Base-by-base conservation (phyloP, 345 rosid genomes). In the Raphanus sativus region DNA sequence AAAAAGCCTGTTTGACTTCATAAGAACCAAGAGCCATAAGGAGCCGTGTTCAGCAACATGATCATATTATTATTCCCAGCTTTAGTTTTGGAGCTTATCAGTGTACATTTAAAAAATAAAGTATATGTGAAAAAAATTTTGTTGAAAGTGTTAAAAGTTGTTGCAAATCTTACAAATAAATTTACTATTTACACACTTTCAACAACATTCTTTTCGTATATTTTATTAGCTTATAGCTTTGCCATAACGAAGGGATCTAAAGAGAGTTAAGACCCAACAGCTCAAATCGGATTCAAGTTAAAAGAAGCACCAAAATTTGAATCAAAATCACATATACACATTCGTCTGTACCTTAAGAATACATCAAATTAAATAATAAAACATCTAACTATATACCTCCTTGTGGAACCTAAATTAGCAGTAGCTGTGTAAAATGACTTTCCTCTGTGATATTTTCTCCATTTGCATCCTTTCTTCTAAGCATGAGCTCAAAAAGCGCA, bases 381-480 rank as follows among this genome's bases (percentile, higher is more conserved):
- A 67, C 21, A 58, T 71, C 65, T 71, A 34, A 48, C 54, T 13
- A 71, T 71, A 62, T 71, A 71, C 72, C 76, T 77, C 75, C 58
- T 68, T 13, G 2, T 52, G 30, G 29, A 65, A 71, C 61, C 67
- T 77, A 71, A 42, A 71, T 71, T 71, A 71, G 76, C 29, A 45
- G 24, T 40, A 61, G 58, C 28, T 70, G 54, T 45, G 52, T 48
- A 8, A 64, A 64, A 12, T 71, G 30, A 61, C 67, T 77, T 45
- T 30, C 81, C 73, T 58, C 66, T 32, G 12, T 48, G n/a, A 40
- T 11, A 40, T 9, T 36, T 36, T 36, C 11, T 36, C 16, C 54
- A 45, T 50, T 50, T 50, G 55, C 55, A 50, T 45, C 55, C 21
- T 50, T 50, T 5, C 55, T n/a, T 50, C 56, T n/a, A n/a, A n/a